These are phyloP conservation scores for Hymenoscyphus infarciens DNA, from an alignment of 2,329 filamentous ascomycete species.

Conservation along the genomic window DNA sequence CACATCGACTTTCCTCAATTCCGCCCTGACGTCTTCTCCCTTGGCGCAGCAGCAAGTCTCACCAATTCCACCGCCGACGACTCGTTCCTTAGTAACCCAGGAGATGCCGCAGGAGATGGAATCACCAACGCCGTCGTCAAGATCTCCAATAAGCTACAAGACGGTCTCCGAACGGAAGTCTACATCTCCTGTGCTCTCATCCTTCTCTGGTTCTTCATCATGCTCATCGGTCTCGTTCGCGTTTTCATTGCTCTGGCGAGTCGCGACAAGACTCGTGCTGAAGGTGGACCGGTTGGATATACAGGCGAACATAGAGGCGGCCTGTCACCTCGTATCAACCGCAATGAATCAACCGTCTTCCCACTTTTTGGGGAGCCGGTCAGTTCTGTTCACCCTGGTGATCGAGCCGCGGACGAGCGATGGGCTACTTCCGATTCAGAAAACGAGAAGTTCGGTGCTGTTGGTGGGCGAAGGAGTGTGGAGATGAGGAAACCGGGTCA, in stretches of 20 bases:
- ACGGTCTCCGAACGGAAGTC: slow-evolving; percentile 69
- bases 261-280: slow-evolving; percentile 56
- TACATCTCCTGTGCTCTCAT: slow-evolving; percentile 75
- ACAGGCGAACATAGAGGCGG: slow-evolving; percentile 23
- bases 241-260: slow-evolving; percentile 58
- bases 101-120: slow-evolving; percentile 71
- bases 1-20: slow-evolving; percentile 77
- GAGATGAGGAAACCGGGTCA: slow-evolving; percentile 24
- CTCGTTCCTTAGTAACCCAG: slow-evolving; percentile 74
- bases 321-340: slow-evolving; percentile 17
- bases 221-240: slow-evolving; percentile 69
- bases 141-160: slow-evolving; percentile 64
- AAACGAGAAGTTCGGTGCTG: slow-evolving; percentile 16
- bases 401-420: background rate
- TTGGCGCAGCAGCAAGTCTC: slow-evolving; percentile 64
- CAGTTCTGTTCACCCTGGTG: slow-evolving; percentile 17
- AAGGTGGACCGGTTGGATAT: slow-evolving; percentile 47
- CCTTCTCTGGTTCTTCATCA: slow-evolving; percentile 72
- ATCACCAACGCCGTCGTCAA: slow-evolving; percentile 72
- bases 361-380: slow-evolving; percentile 26
- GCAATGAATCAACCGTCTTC: slow-evolving; percentile 18
- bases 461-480: slow-evolving; percentile 22
- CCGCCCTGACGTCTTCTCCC: slow-evolving; percentile 75
- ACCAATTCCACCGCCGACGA: slow-evolving; percentile 56
- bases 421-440: background rate